Percentiles rank a stretch among this genome's conserved stretches.
These are phyloP conservation scores for Tephrocybe sp. DNA, from an alignment of 768 basidiomycete genomes.

Conservation along the genomic window DNA sequence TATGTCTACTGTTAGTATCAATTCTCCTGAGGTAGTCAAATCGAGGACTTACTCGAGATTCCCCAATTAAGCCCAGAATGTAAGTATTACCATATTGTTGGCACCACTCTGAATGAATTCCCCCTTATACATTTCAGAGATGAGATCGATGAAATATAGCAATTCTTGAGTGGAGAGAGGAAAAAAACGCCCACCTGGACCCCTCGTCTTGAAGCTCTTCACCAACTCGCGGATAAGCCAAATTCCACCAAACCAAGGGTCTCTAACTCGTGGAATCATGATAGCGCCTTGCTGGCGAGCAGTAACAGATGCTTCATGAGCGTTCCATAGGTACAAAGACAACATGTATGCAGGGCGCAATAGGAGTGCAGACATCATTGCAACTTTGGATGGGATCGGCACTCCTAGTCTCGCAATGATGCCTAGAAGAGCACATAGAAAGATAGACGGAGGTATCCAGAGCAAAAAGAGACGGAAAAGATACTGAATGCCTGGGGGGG, in stretches of 20 bases:
- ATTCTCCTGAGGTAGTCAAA: neutral
- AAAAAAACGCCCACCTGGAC: conserved; percentile 19
- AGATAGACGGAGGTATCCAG: neutral
- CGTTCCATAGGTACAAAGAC: conserved; percentile 2
- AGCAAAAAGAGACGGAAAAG: conserved; percentile 2
- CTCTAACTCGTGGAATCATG: conserved; percentile 30
- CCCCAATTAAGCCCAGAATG: conserved; percentile 25
- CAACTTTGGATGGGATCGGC: conserved; percentile 2
- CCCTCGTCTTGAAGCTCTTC: conserved; percentile 23
- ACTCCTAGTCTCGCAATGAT: conserved; percentile 2
- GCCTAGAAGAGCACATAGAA: conserved; percentile 5
- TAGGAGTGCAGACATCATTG: conserved; percentile 4
- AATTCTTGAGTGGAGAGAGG: neutral
- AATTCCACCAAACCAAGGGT: conserved; percentile 35
- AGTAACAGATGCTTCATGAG: neutral
- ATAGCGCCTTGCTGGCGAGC: conserved; percentile 23
- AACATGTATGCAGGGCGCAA: conserved; percentile 6
- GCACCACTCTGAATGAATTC: conserved; percentile 24
- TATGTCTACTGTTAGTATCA: conserved; percentile 10
- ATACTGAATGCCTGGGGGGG: conserved; percentile 12
- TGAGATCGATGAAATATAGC: neutral
- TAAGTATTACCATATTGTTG: conserved; percentile 23
- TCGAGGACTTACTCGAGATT: conserved; percentile 25
- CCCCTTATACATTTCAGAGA: conserved; percentile 23
- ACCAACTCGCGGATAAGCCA: conserved; percentile 26